Percentiles rank a stretch among this genome's conserved stretches.
Conservation (phyloP, 768 basidiomycete genomes). For the Suillus luteus region DNA sequence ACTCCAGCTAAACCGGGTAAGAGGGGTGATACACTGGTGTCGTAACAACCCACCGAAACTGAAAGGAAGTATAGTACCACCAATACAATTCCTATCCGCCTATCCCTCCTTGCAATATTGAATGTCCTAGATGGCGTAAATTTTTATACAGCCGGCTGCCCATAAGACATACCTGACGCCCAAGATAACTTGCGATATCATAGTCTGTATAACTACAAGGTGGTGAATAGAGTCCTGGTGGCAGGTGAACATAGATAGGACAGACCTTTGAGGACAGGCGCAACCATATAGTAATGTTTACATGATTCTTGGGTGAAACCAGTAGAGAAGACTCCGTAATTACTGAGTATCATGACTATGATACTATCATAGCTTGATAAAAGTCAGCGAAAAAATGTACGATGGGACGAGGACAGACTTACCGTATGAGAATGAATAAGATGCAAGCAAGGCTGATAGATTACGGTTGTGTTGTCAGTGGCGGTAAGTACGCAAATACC, state of each 20-base stretch:
- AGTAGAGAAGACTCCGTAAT: constrained; percentile 58
- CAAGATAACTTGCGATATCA: constrained; percentile 67
- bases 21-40: neutral
- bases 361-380: constrained; percentile 43
- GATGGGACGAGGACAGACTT: neutral
- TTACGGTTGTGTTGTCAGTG: neutral
- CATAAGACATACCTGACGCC: constrained; percentile 50
- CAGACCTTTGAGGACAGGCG: constrained; percentile 66
- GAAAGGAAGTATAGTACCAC: constrained; percentile 40
- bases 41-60: constrained; percentile 40
- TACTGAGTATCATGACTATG: constrained; percentile 50
- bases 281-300: constrained; percentile 47
- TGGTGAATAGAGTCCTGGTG: constrained; percentile 10
- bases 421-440: constrained; percentile 38
- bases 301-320: constrained; percentile 52
- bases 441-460: constrained; percentile 30
- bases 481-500: neutral
- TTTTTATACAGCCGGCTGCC: neutral
- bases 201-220: constrained; percentile 55
- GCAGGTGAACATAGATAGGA: neutral
- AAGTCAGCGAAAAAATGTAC: neutral
- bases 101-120: constrained; percentile 55
- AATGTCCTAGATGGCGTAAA: constrained; percentile 47
- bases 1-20: constrained; percentile 46
- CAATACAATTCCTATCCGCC: constrained; percentile 41